Base-by-base conservation (phyloP, 106 monocot genomes). In the Ottelia alismoides region DNA sequence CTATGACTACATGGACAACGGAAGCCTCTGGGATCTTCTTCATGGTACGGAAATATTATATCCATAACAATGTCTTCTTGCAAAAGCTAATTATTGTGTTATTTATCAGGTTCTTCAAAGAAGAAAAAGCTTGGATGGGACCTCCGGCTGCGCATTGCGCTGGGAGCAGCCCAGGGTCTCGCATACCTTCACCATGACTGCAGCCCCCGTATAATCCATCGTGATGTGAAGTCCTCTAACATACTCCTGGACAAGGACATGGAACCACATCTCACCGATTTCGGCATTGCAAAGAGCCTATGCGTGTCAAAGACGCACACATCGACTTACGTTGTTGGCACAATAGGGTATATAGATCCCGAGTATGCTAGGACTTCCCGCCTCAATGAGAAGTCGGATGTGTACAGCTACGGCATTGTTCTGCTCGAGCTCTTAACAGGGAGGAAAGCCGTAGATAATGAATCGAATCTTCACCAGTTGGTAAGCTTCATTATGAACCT, bases 311-410 rank as follows among this genome's bases (percentile, higher is more conserved):
- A 98, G 70, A 74, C 96, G 14, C 96, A 98, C 52, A 89, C 89
- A 5, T 89, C 85, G 10, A 98, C 89, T 10, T 89, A 79, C 31
- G 96, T 98, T 23, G 77, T 98, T 85, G 96, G 96, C 6, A 89
- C 96, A 3, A 89, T 98, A 47, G 96, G 96, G 25, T 98, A 98
- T 28, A 98, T 98, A 1, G 89, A 98, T 47, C 89, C 96, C 3
- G 96, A 98, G 56, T 98, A 98, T 56, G 96, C 96, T 2, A 68
- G 85, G 14, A 98, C 96, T 2, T 85, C 89, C 25, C 78, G 89
- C 11, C 78, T 98, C 26, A 98, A 79, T 20, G 96, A 98, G 58
- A 98, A 98, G 69, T 89, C 89, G 1, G 89, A 98, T 70, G 96
- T 98, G 27, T 98, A 98, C 52, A 89, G 84, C 67, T 98, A 74